These are phyloP conservation scores for Pseudogymnoascus sp. DNA, from an alignment of 2,329 filamentous ascomycete genomes.

Conservation along the genomic window DNA sequence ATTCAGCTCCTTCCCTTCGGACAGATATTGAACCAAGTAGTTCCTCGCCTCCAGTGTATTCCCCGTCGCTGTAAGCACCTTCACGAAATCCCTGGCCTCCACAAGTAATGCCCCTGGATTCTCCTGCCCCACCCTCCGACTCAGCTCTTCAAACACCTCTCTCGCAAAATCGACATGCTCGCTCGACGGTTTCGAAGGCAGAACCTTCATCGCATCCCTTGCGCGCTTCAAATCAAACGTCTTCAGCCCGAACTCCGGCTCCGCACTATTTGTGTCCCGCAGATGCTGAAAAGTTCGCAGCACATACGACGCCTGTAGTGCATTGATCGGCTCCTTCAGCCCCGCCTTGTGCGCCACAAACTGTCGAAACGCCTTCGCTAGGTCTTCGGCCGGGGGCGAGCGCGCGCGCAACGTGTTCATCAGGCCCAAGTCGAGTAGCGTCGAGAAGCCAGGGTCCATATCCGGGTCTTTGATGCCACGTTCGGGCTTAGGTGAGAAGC, in stretches of 20 bases:
- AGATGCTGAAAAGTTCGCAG: constrained; percentile 55
- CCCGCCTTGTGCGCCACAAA: constrained; percentile 53
- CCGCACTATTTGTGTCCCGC: constrained; percentile 27
- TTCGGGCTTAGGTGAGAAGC: constrained; percentile 52
- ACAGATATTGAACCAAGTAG: neutral
- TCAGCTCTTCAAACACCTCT: constrained; percentile 19
- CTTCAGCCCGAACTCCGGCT: constrained; percentile 15
- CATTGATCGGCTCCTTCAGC: constrained; percentile 46
- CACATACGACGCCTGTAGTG: constrained; percentile 57
- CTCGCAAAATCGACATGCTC: constrained; percentile 20
- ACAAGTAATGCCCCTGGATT: neutral
- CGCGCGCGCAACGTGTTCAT: constrained; percentile 55
- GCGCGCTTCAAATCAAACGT: constrained; percentile 16
- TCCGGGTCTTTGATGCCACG: constrained; percentile 53
- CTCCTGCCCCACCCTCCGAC: constrained; percentile 8
- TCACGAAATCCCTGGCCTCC: constrained; percentile 20
- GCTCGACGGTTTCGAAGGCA: constrained; percentile 18
- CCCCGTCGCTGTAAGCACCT: neutral
- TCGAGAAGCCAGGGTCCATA: constrained; percentile 62
- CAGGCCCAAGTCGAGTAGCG: constrained; percentile 60
- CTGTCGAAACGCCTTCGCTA: constrained; percentile 55
- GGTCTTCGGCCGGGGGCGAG: constrained; percentile 52
- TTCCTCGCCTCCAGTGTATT: constrained; percentile 3
- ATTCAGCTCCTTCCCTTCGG: constrained; percentile 23
- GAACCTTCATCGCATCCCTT: constrained; percentile 12